These are phyloP conservation scores for Oryza punctata DNA, from an alignment of 176 grass and related monocot genomes.

Conservation along the genomic window DNA sequence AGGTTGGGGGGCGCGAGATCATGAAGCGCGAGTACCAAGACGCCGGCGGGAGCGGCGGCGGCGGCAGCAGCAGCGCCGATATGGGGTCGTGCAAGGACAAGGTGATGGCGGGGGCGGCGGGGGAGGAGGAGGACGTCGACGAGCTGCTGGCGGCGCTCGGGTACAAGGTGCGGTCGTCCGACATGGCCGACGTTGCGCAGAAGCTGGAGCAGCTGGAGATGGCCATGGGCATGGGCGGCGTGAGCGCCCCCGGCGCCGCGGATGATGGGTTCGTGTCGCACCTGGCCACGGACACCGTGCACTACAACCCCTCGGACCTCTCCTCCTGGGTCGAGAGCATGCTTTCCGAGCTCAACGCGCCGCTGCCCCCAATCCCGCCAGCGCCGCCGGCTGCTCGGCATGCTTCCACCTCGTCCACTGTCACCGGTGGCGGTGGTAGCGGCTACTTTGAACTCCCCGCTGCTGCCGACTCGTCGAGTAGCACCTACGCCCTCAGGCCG, in stretches of 20 bases:
- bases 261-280: conserved; percentile 56
- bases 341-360: conserved; percentile 82
- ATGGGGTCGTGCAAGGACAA: conserved; percentile 46
- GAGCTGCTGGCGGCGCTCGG: conserved; percentile 87
- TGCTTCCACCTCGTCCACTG: conserved; percentile 37
- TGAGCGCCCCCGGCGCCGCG: background rate
- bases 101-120: conserved; percentile 33
- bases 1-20: background rate
- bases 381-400: background rate
- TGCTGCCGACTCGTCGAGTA: conserved; percentile 57
- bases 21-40: conserved; percentile 94
- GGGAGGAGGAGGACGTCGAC: conserved; percentile 71
- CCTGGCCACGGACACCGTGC: conserved; percentile 79
- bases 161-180: conserved; percentile 91
- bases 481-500: conserved; percentile 53
- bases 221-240: conserved; percentile 78
- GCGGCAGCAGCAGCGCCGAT: background rate
- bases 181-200: conserved; percentile 96
- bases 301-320: conserved; percentile 88
- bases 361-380: conserved; percentile 61
- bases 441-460: conserved; percentile 19
- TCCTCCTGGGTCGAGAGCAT: conserved; percentile 84
- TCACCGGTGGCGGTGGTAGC: background rate
- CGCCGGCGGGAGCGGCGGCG: conserved; percentile 37
- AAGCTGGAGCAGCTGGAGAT: conserved; percentile 99